Percentiles rank a stretch among this genome's conserved stretches.
These are phyloP conservation scores for Neofusicoccum laricinum DNA, from an alignment of 2,329 filamentous ascomycete genomes.

Conservation along the genomic window DNA sequence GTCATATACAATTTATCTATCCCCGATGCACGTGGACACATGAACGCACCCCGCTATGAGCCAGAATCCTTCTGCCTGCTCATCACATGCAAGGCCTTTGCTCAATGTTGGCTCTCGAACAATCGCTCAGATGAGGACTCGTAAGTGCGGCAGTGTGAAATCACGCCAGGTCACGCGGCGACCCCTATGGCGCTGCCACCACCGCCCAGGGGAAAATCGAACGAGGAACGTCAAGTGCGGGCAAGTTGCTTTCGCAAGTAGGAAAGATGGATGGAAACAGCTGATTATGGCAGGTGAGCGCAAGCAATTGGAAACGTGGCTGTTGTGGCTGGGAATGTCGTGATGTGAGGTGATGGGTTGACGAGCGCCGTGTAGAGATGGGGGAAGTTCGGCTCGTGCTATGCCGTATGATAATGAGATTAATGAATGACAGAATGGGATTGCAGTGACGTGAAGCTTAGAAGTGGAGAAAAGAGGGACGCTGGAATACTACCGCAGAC, in stretches of 20 bases:
- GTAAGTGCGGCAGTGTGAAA: background rate
- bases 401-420: background rate
- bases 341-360: conserved; percentile 1
- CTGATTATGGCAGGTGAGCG: background rate
- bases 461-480: no score
- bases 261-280: background rate
- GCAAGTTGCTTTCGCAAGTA: background rate
- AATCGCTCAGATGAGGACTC: background rate
- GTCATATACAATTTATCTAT: background rate
- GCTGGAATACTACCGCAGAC: no score
- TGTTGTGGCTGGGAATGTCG: background rate
- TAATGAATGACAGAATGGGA: background rate
- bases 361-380: background rate
- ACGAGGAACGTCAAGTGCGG: background rate
- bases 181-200: background rate
- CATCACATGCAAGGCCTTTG: background rate
- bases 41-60: no score
- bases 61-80: background rate
- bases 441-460: no score
- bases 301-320: background rate
- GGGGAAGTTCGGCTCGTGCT: background rate
- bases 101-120: background rate
- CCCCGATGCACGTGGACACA: background rate
- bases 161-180: background rate
- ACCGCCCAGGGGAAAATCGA: background rate